A percentile compares a stretch with the other conserved stretches of the same genome.
phyloP scores from a whole-genome alignment of 805 yeast genomes.

The Saccharomyces kudriavzevii region DNA sequence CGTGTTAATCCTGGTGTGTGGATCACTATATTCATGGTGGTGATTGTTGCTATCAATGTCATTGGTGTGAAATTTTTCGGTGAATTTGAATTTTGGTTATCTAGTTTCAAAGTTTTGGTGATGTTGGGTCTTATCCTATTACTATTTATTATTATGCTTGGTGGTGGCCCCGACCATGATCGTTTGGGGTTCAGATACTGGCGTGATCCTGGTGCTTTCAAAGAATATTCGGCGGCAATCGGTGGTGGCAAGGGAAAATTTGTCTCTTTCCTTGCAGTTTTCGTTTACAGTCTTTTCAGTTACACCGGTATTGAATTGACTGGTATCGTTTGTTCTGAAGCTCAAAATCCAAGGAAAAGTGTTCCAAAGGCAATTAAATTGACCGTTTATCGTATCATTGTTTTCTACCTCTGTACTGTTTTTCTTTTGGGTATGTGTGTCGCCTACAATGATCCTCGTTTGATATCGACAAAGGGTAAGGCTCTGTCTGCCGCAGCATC shows the following conservation, averaged over 20 bases:
- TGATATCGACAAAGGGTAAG: slow-evolving; percentile 43
- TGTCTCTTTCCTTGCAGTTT: slow-evolving; percentile 52
- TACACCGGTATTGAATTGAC: slow-evolving; percentile 63
- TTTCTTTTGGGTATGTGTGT: slow-evolving; percentile 63
- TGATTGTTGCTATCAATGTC: slow-evolving; percentile 31
- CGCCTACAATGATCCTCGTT: slow-evolving; percentile 44
- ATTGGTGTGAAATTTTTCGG: slow-evolving; percentile 39
- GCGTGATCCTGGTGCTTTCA: slow-evolving; percentile 61
- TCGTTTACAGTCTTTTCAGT: slow-evolving; percentile 62
- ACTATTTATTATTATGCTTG: slow-evolving; percentile 57
- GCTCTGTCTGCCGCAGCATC: slow-evolving; percentile 62
- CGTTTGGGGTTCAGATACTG: slow-evolving; percentile 67
- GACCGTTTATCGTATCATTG: slow-evolving; percentile 59
- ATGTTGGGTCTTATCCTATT: slow-evolving; percentile 60
- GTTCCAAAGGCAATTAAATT: slow-evolving; percentile 66
- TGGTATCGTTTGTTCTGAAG: slow-evolving; percentile 69
- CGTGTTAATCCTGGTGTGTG: slow-evolving; percentile 38
- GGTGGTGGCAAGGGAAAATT: slow-evolving; percentile 46
- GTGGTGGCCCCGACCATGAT: slow-evolving; percentile 72
- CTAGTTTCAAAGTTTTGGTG: slow-evolving; percentile 55
- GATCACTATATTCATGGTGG: slow-evolving; percentile 36
- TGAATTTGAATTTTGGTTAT: slow-evolving; percentile 41
- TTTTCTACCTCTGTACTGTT: slow-evolving; percentile 56
- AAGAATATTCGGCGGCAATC: slow-evolving; percentile 31
- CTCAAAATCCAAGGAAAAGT: slow-evolving; percentile 56